Conservation (phyloP, 108 stramenopile species). For the Nitzschia putrida region DNA sequence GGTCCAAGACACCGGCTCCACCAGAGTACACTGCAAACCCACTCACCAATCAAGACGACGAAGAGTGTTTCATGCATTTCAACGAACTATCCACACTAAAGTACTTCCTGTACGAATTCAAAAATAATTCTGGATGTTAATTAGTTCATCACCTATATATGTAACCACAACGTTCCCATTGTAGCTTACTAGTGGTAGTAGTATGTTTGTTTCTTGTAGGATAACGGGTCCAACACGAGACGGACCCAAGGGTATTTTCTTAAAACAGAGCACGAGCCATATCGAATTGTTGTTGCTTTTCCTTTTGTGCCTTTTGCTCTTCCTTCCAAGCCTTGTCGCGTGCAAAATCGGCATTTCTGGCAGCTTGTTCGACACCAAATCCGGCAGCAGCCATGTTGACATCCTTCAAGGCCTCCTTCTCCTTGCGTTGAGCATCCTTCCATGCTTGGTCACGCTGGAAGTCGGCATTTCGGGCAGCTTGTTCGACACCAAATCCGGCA, state of each 20-base stretch:
- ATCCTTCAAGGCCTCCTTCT: conserved; percentile 30
- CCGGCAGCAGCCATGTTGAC: conserved; percentile 17
- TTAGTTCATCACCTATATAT: too few relatives aligned
- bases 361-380: conserved; percentile 35
- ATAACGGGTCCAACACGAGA: too few relatives aligned
- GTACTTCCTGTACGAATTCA: conserved; percentile 80
- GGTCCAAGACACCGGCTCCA: conserved; percentile 40
- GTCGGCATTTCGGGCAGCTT: conserved; percentile 36
- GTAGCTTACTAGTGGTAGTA: too few relatives aligned
- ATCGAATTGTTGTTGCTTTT: conserved; percentile 14
- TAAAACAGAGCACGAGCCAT: conserved; percentile 24
- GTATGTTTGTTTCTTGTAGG: too few relatives aligned
- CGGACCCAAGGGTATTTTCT: neutral
- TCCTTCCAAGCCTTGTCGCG: conserved; percentile 39
- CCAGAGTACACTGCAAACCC: conserved; percentile 59
- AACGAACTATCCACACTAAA: conserved; percentile 64
- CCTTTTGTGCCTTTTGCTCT: conserved; percentile 22
- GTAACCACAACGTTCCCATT: too few relatives aligned
- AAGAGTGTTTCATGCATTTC: conserved; percentile 82
- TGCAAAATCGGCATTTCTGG: conserved; percentile 33
- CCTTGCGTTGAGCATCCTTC: conserved; percentile 23
- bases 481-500: conserved; percentile 34
- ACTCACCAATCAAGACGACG: conserved; percentile 63
- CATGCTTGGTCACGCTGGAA: conserved; percentile 37
- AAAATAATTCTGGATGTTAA: too few relatives aligned